Percentiles rank a stretch among this genome's conserved stretches.
These are phyloP conservation scores for Solanum tacnaense DNA, from an alignment of 257 asterid genomes.

Conservation along the genomic window DNA sequence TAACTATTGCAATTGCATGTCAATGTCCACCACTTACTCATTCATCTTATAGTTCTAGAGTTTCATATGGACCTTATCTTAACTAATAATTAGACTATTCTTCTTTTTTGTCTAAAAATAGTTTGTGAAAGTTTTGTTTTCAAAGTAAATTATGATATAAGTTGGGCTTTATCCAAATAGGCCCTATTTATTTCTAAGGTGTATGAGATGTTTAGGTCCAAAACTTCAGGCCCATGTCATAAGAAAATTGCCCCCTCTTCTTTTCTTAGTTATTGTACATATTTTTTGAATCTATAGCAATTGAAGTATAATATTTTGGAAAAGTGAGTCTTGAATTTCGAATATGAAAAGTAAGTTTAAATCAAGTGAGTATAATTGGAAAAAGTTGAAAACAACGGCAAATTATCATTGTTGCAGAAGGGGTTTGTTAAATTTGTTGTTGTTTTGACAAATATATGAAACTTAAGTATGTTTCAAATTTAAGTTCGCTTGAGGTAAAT, in stretches of 20 bases:
- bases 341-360: too few relatives aligned
- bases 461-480: too few relatives aligned
- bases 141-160: not conserved
- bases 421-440: not conserved
- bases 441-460: not conserved
- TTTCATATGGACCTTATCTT: not conserved
- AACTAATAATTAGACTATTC: not conserved
- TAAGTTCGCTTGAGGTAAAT: too few relatives aligned
- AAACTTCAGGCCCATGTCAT: not conserved
- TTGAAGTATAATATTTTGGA: too few relatives aligned
- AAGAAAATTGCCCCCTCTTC: not conserved
- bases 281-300: not conserved
- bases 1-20: not conserved
- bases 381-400: not conserved
- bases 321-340: not conserved
- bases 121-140: not conserved
- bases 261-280: not conserved
- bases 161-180: not conserved
- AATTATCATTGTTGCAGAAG: not conserved
- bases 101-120: not conserved
- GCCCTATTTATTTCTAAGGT: not conserved
- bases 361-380: not conserved
- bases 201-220: not conserved
- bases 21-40: not conserved
- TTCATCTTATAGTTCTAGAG: not conserved